These are phyloP conservation scores for Adansonia gregorii DNA, from an alignment of 441 rosid genomes.

Conservation along the genomic window DNA sequence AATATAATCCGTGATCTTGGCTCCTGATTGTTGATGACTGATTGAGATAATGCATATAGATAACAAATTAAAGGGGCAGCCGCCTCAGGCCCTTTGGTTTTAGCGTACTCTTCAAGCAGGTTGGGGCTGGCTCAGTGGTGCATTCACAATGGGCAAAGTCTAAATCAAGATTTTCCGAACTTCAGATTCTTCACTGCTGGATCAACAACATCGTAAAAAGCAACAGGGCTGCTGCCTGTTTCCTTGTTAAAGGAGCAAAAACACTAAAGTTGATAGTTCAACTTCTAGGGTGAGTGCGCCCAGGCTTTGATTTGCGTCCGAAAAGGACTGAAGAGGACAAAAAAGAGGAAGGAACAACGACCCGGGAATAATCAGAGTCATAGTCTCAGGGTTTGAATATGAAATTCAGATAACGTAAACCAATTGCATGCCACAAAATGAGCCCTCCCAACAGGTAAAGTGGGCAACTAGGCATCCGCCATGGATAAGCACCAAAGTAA, in stretches of 20 bases:
- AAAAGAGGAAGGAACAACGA: not conserved
- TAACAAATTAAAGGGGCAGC: too few relatives aligned
- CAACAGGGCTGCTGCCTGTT: not conserved
- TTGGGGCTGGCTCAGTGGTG: too few relatives aligned
- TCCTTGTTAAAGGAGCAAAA: not conserved
- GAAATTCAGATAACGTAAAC: conserved; percentile 10
- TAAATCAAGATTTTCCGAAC: not conserved
- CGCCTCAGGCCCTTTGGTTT: too few relatives aligned
- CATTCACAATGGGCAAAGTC: not conserved
- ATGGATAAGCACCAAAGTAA: conserved; percentile 5
- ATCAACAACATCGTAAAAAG: not conserved
- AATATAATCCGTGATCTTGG: too few relatives aligned
- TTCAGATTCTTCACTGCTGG: not conserved
- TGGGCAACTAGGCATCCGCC: not conserved
- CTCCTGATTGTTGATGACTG: too few relatives aligned
- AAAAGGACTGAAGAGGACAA: not conserved
- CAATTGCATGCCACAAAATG: conserved; percentile 4
- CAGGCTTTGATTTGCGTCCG: not conserved
- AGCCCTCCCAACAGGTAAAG: not conserved
- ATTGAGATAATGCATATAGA: too few relatives aligned
- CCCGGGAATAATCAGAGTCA: not conserved
- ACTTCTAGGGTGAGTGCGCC: not conserved
- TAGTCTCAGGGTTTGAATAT: not conserved
- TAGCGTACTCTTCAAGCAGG: too few relatives aligned
- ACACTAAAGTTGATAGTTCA: not conserved